Evolutionary conservation across 345 rosid genomes (phyloP).

Genomic region (Raphanus sativus): DNA sequence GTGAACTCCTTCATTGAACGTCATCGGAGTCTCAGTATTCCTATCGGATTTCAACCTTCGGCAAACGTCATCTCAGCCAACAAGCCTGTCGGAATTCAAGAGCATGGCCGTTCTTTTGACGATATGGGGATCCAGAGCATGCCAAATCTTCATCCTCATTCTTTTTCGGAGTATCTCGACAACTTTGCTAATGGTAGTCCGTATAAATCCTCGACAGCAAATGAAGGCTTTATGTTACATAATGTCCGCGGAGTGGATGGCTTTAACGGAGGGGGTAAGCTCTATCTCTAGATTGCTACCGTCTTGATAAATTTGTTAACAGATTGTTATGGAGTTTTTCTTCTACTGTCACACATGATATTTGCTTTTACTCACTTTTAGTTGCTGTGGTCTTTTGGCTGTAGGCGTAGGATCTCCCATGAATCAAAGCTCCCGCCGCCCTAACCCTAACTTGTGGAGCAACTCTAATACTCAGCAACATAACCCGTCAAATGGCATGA

Average conservation of each 20-base stretch:
- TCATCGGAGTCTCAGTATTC: slow-evolving; percentile 63
- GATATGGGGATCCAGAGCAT: slow-evolving; percentile 54
- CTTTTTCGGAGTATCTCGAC: slow-evolving; percentile 73
- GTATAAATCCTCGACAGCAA: slow-evolving; percentile 47
- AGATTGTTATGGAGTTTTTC: slow-evolving; percentile 8
- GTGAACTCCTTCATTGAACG: slow-evolving; percentile 58
- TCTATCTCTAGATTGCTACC: slow-evolving; percentile 10
- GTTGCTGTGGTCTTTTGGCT: slow-evolving; percentile 25
- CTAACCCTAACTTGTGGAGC: slow-evolving; percentile 63
- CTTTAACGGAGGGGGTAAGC: slow-evolving; percentile 57
- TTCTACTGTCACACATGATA: not conserved
- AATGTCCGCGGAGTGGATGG: slow-evolving; percentile 55
- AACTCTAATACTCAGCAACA: slow-evolving; percentile 61
- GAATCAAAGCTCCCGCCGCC: slow-evolving; percentile 65
- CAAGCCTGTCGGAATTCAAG: slow-evolving; percentile 54
- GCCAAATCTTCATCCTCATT: slow-evolving; percentile 68
- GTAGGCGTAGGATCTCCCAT: slow-evolving; percentile 51
- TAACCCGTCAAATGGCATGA: slow-evolving; percentile 58
- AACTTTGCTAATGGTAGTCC: slow-evolving; percentile 54
- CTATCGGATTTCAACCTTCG: slow-evolving; percentile 61
- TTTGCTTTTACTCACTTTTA: slow-evolving; percentile 8
- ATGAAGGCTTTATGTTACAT: slow-evolving; percentile 58
- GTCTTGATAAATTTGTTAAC: not conserved
- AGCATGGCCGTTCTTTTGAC: slow-evolving; percentile 51
- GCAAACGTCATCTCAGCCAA: slow-evolving; percentile 54